Conservation (phyloP, 140 eudicot genomes). For the Ambrosia hybrid region DNA sequence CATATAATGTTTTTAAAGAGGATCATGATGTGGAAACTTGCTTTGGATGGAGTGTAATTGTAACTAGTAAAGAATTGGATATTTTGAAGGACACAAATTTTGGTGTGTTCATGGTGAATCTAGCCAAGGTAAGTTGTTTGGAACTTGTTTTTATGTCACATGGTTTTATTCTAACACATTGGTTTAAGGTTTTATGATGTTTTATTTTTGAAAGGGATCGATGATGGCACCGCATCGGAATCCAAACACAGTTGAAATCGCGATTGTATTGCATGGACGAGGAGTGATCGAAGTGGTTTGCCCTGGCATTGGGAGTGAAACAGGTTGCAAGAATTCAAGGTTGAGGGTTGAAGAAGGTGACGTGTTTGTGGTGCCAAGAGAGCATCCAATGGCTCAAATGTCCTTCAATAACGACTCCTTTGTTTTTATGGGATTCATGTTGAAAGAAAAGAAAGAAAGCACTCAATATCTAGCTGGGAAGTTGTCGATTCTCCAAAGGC, state of each 20-base stretch:
- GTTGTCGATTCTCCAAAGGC: conserved; percentile 48
- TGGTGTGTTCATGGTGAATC: conserved; percentile 73
- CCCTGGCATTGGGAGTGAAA: conserved; percentile 34
- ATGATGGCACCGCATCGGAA: conserved; percentile 96
- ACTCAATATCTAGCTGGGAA: conserved; percentile 70
- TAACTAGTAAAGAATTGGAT: conserved; percentile 43
- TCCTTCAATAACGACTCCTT: conserved; percentile 67
- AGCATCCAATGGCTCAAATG: conserved; percentile 70
- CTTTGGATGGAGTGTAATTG: conserved; percentile 72
- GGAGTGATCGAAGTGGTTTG: conserved; percentile 75
- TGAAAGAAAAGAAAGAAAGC: conserved; percentile 31
- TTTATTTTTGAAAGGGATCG: conserved; percentile 48
- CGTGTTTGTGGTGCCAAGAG: conserved; percentile 73
- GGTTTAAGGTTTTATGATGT: neutral
- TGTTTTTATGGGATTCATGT: conserved; percentile 75
- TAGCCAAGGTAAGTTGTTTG: conserved; percentile 47
- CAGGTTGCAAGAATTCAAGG: conserved; percentile 48
- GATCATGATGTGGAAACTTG: conserved; percentile 54
- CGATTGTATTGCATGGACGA: conserved; percentile 63
- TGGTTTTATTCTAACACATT: neutral
- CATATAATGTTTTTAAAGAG: conserved; percentile 42
- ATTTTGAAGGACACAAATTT: conserved; percentile 39
- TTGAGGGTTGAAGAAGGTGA: conserved; percentile 74
- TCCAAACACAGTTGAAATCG: conserved; percentile 53
- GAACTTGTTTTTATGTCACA: conserved; percentile 5